phyloP scores from a whole-genome alignment of 2,329 filamentous ascomycete genomes.

The Sclerotinia minor region DNA sequence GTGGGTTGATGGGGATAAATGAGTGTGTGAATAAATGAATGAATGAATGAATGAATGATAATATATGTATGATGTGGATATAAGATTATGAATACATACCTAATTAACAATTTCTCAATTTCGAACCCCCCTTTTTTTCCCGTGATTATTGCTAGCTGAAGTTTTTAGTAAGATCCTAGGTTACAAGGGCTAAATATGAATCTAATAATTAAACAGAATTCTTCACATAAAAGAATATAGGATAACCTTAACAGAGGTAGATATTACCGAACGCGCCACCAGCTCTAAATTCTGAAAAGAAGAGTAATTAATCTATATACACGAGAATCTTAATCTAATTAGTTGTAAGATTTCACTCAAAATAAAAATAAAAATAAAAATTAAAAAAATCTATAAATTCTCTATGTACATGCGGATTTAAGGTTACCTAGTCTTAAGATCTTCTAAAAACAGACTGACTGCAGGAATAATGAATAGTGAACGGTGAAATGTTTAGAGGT shows the following conservation, averaged over 20 bases:
- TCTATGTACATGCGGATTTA: constrained; percentile 1
- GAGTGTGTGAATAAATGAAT: too few species aligned
- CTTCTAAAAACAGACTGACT: too few species aligned
- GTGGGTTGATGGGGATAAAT: not conserved
- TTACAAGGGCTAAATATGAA: not conserved
- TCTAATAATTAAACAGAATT: constrained; percentile 5
- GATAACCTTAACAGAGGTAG: too few species aligned
- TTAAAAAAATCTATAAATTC: constrained; percentile 1
- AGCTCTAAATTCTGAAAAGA: too few species aligned
- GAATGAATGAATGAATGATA: not conserved
- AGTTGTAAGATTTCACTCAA: not conserved
- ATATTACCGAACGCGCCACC: too few species aligned
- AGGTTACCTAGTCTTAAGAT: too few species aligned
- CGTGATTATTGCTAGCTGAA: not conserved
- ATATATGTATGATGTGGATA: not conserved
- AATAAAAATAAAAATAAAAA: too few species aligned
- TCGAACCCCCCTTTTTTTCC: not conserved
- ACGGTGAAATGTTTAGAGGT: constrained; percentile 7
- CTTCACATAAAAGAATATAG: too few species aligned
- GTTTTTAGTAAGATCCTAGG: too few species aligned
- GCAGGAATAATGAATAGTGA: too few species aligned
- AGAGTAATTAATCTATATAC: too few species aligned
- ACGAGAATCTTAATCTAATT: too few species aligned
- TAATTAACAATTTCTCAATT: not conserved
- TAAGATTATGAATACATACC: not conserved